These are phyloP conservation scores for Exophiala sp. DNA, from an alignment of 2,329 filamentous ascomycete genomes.

Conservation along the genomic window DNA sequence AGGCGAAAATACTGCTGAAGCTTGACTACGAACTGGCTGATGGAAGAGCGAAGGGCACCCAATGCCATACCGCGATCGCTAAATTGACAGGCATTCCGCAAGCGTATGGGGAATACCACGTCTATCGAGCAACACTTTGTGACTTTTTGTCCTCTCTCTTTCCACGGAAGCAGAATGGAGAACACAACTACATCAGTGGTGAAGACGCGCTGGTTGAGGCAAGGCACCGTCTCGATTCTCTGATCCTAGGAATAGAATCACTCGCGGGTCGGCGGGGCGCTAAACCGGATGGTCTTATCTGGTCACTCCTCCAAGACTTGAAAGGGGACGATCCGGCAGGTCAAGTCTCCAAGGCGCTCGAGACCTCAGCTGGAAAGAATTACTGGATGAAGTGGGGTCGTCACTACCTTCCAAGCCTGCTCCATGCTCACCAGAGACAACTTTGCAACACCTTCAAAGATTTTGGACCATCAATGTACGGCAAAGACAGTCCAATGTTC, in stretches of 20 bases:
- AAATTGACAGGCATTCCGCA: slow-evolving; percentile 7
- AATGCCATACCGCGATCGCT: neutral
- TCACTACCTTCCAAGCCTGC: slow-evolving; percentile 58
- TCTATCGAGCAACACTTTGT: slow-evolving; percentile 51
- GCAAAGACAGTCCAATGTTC: slow-evolving; percentile 52
- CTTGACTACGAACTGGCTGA: slow-evolving; percentile 25
- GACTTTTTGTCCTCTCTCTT: slow-evolving; percentile 48
- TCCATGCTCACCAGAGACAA: slow-evolving; percentile 56
- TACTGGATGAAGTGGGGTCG: slow-evolving; percentile 54
- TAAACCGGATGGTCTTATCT: neutral
- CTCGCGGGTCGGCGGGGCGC: neutral
- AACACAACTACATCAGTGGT: slow-evolving; percentile 34
- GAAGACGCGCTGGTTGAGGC: slow-evolving; percentile 2
- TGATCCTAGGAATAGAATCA: slow-evolving; percentile 8
- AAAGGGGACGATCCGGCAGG: slow-evolving; percentile 37
- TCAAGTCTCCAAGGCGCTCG: slow-evolving; percentile 22
- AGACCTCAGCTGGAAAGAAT: neutral
- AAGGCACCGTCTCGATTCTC: neutral
- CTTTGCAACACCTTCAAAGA: slow-evolving; percentile 63
- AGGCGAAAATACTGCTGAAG: slow-evolving; percentile 30
- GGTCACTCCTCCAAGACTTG: slow-evolving; percentile 50
- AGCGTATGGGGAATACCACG: slow-evolving; percentile 46
- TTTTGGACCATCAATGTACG: slow-evolving; percentile 55
- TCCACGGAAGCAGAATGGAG: slow-evolving; percentile 35
- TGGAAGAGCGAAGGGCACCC: neutral